These are phyloP conservation scores for Tulasnella sp. DNA, from an alignment of 768 basidiomycete genomes.

Conservation along the genomic window DNA sequence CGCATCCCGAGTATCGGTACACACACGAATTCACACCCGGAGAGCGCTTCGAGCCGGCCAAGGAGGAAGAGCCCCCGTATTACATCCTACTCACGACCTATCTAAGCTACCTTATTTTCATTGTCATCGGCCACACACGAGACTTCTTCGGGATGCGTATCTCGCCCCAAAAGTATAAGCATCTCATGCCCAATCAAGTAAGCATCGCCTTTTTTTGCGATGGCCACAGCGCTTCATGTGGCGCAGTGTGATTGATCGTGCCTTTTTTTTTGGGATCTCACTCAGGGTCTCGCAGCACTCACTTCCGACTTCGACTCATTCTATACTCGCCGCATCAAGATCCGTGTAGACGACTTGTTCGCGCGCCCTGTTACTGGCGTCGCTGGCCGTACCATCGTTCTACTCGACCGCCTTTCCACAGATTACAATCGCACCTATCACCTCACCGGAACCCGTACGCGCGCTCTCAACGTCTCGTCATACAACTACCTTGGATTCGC, in stretches of 20 bases:
- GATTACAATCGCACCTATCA: slow-evolving; percentile 73
- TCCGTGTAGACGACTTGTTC: slow-evolving; percentile 92
- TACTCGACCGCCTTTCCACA: slow-evolving; percentile 71
- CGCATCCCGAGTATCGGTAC: slow-evolving; percentile 61
- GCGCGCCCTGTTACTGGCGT: slow-evolving; percentile 87
- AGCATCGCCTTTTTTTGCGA: slow-evolving; percentile 26
- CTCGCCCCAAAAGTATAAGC: slow-evolving; percentile 53
- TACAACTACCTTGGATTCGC: slow-evolving; percentile 99
- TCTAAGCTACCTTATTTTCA: slow-evolving; percentile 85
- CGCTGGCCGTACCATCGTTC: slow-evolving; percentile 81
- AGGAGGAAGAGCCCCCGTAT: slow-evolving; percentile 81
- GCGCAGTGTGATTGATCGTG: not conserved
- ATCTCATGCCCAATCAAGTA: slow-evolving; percentile 76
- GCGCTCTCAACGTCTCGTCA: slow-evolving; percentile 91
- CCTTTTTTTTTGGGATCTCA: not conserved
- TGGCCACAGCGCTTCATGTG: slow-evolving; percentile 20
- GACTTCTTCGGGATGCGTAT: slow-evolving; percentile 92
- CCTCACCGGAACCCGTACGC: slow-evolving; percentile 67
- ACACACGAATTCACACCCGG: slow-evolving; percentile 49
- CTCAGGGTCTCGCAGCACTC: slow-evolving; percentile 87
- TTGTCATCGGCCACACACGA: slow-evolving; percentile 81
- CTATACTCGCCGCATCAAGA: slow-evolving; percentile 92
- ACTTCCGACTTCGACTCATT: slow-evolving; percentile 99
- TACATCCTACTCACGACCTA: slow-evolving; percentile 89
- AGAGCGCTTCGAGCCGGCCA: slow-evolving; percentile 37